Evolutionary conservation across 495 filamentous ascomycete genomes (phyloP), one percentile per base, ranked within the genome.

Genomic region (Penicillium crystallinum): DNA sequence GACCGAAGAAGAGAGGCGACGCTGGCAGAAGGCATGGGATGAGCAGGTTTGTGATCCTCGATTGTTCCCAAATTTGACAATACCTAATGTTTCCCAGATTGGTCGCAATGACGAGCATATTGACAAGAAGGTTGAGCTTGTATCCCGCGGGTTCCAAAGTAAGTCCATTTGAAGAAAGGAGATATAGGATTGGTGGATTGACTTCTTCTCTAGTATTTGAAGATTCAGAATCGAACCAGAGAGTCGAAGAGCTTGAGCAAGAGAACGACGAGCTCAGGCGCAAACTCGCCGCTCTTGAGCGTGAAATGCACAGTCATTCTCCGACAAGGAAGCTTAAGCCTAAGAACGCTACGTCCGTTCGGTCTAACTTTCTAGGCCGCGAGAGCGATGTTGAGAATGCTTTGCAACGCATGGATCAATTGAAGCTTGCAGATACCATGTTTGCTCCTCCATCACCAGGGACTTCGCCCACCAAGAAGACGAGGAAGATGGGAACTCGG

Each of bases 51-150:
- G 80, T 53, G 46, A n/a, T 7, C 9, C 17, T 9, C 0, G 0
- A 14, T 25, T 0, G 22, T 14, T 21, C n/a, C 25, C 7, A 21
- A 18, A 12, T n/a, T 10, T 23, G 12, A 3, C 10, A 25, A 22
- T 53, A 31, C 47, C 65, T 68, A 37, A 70, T 42, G 18, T n/a
- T n/a, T 45, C 30, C 14, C 48, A 77, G 74, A 61, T 70, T 48
- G 83, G 79, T 33, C 74, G 74, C 34, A 76, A 80, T 31, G 89
- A 95, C 35, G 89, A 89, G 64, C 90, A 93, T 69, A 76, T 95
- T 51, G 91, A 97, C 65, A 79, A 81, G 56, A 98, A 98, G 71
- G 77, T 97, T 9, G 93, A 97, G 61, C 81, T 97, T 19, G 73
- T 96, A 42, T 83, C 86, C 41, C 77, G 85, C 33, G 80, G 81